A percentile compares a stretch with the other conserved stretches of the same genome.
Conservation (phyloP, 306 rosid genomes). For the Geum urbanum region DNA sequence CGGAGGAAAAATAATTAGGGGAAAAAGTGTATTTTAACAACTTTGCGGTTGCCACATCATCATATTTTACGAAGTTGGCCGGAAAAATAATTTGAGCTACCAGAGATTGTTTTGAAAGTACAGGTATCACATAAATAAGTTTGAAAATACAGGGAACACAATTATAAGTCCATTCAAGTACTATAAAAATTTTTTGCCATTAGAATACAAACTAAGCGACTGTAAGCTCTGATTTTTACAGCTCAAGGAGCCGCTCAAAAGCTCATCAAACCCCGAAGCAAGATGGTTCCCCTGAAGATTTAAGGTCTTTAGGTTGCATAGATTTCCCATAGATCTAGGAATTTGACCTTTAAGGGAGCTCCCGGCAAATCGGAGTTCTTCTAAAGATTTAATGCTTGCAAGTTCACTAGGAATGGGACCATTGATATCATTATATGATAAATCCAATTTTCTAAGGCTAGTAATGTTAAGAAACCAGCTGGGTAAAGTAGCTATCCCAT, state of each 20-base stretch:
- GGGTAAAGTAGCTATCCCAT: conserved; percentile 26
- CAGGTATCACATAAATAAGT: too few relatives aligned
- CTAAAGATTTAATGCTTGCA: not conserved
- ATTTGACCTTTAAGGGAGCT: not conserved
- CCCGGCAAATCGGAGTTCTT: not conserved
- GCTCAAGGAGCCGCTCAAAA: conserved; percentile 6
- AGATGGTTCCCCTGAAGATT: conserved; percentile 21
- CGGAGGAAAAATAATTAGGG: too few relatives aligned
- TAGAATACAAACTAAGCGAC: conserved; percentile 12
- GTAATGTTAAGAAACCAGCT: conserved; percentile 30
- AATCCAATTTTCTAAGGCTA: conserved; percentile 9
- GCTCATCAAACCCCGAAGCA: not conserved
- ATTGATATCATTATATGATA: not conserved
- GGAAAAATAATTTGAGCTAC: too few relatives aligned
- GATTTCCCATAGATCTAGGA: not conserved
- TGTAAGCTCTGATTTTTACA: conserved; percentile 16
- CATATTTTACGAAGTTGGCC: too few relatives aligned
- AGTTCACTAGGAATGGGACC: not conserved
- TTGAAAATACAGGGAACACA: too few relatives aligned
- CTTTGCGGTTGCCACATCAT: too few relatives aligned
- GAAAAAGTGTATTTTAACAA: too few relatives aligned
- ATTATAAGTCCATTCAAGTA: too few relatives aligned
- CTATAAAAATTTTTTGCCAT: too few relatives aligned
- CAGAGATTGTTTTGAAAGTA: too few relatives aligned
- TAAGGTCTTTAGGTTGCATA: not conserved